Conservation (phyloP, 1,139 yeast species). For the Kodamaea sp. region DNA sequence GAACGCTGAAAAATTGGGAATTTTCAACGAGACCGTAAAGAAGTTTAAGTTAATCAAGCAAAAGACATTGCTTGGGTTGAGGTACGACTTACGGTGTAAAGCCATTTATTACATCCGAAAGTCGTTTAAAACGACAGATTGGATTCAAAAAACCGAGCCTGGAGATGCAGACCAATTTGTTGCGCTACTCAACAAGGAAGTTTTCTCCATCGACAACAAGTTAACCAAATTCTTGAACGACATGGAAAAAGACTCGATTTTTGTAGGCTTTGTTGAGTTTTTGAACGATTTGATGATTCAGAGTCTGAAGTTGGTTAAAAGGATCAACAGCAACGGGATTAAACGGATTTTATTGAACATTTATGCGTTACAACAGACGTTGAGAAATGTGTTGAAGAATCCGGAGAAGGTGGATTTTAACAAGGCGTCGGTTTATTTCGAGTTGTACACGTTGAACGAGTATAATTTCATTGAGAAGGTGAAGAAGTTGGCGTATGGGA, state of each 20-base stretch:
- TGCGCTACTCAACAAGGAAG: slow-evolving; percentile 56
- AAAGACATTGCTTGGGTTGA: slow-evolving; percentile 50
- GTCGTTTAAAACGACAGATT: slow-evolving; percentile 38
- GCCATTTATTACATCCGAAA: slow-evolving; percentile 58
- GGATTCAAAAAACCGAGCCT: slow-evolving; percentile 48
- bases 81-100: slow-evolving; percentile 65
- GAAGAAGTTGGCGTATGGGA: slow-evolving; percentile 17
- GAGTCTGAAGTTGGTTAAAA: slow-evolving; percentile 55
- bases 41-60: slow-evolving; percentile 47
- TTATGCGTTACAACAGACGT: slow-evolving; percentile 70
- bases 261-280: slow-evolving; percentile 54
- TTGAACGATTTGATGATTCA: slow-evolving; percentile 55
- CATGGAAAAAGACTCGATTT: slow-evolving; percentile 29
- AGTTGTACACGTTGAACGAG: slow-evolving; percentile 46
- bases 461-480: slow-evolving; percentile 27
- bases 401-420: slow-evolving; percentile 61
- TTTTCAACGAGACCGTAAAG: slow-evolving; percentile 47
- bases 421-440: slow-evolving; percentile 56
- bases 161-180: slow-evolving; percentile 66
- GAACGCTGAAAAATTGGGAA: slow-evolving; percentile 32
- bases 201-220: slow-evolving; percentile 48
- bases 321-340: slow-evolving; percentile 63
- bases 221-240: slow-evolving; percentile 27
- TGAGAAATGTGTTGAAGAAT: slow-evolving; percentile 55
- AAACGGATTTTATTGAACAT: slow-evolving; percentile 66